phyloP scores from a whole-genome alignment of 306 rosid genomes.

The Argentina anserina region DNA sequence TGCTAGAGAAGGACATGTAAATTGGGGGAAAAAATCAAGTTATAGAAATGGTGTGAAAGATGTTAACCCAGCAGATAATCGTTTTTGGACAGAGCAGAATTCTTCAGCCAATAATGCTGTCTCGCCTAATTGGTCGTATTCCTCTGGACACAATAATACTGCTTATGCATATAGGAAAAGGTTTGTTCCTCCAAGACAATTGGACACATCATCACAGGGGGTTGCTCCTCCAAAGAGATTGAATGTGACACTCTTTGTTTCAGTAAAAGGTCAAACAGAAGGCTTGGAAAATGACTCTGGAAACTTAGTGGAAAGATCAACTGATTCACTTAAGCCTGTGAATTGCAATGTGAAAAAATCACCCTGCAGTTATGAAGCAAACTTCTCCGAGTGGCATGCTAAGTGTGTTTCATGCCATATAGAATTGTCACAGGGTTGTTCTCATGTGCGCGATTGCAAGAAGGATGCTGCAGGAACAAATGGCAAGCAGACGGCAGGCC shows the following conservation, averaged over 20 bases:
- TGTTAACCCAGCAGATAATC: not conserved
- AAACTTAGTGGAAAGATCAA: not conserved
- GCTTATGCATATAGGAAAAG: no score
- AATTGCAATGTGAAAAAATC: not conserved
- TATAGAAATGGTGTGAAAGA: not conserved
- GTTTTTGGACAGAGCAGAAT: slow-evolving; percentile 1
- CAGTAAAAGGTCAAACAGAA: not conserved
- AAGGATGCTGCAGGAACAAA: slow-evolving; percentile 5
- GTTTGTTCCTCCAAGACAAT: no score
- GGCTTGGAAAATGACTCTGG: not conserved
- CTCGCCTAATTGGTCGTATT: not conserved
- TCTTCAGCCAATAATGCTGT: not conserved
- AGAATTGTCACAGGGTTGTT: not conserved
- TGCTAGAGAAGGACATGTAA: slow-evolving; percentile 2
- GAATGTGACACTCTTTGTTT: slow-evolving; percentile 5
- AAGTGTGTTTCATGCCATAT: slow-evolving; percentile 3
- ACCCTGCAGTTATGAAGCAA: not conserved
- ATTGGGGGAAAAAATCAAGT: slow-evolving; percentile 3
- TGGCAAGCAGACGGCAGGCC: not conserved
- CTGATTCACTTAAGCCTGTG: not conserved
- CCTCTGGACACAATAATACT: not conserved
- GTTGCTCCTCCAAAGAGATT: slow-evolving; percentile 11
- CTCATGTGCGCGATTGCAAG: not conserved
- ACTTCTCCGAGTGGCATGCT: not conserved
- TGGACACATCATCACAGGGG: not conserved